phyloP scores from a whole-genome alignment of 371 early-diverging fungal species.

The Mortierella sp. region DNA sequence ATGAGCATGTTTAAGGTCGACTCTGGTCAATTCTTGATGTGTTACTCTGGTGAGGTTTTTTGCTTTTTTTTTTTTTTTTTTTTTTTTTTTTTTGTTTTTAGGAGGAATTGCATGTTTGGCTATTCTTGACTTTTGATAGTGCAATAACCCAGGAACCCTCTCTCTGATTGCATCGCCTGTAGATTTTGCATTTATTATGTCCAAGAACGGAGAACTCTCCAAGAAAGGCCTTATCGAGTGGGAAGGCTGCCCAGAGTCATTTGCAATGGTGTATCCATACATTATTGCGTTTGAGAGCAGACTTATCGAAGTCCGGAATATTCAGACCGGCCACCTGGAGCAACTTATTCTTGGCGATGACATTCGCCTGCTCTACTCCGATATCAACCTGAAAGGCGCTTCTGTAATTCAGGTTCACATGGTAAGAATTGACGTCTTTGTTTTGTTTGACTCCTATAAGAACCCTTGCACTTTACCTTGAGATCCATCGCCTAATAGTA shows the following conservation, averaged over 20 bases:
- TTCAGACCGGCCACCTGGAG: slow-evolving; percentile 74
- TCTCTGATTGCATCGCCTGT: not conserved
- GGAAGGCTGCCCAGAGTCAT: slow-evolving; percentile 50
- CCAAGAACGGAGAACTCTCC: slow-evolving; percentile 43
- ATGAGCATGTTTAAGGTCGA: slow-evolving; percentile 84
- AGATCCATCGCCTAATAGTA: not conserved
- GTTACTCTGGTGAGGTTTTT: slow-evolving; percentile 78
- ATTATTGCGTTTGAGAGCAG: slow-evolving; percentile 87
- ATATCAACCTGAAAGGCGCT: slow-evolving; percentile 26
- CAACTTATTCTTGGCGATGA: slow-evolving; percentile 64
- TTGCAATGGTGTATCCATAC: slow-evolving; percentile 68
- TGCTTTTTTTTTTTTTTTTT: too few relatives aligned
- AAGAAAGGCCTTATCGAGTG: slow-evolving; percentile 42
- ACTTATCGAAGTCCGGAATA: slow-evolving; percentile 90
- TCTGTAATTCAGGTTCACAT: slow-evolving; percentile 25
- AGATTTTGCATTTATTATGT: slow-evolving; percentile 53
- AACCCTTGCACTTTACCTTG: not conserved
- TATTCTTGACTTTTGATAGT: not conserved
- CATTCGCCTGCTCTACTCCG: slow-evolving; percentile 40
- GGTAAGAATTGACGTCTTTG: slow-evolving; percentile 25
- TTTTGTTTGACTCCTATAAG: not conserved
- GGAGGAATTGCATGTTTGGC: not conserved
- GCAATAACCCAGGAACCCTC: not conserved
- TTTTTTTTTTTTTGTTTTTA: too few relatives aligned
- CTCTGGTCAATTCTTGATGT: slow-evolving; percentile 83